Percentiles rank a stretch among this genome's conserved stretches.
Conservation (phyloP, 768 basidiomycete species). For the Auricularia sp. region DNA sequence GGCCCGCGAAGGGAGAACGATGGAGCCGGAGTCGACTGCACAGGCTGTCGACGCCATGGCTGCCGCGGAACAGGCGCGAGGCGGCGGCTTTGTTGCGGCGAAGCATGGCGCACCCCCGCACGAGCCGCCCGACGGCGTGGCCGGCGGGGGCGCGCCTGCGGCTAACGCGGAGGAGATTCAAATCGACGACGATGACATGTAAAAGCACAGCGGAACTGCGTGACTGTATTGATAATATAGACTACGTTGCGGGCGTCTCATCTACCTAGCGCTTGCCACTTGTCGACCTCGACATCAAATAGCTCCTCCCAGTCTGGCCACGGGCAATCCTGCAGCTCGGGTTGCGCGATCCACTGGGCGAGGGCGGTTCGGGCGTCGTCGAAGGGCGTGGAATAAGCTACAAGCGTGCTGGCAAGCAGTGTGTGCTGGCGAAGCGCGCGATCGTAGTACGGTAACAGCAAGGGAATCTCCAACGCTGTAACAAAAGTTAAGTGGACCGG, state of each 20-base stretch:
- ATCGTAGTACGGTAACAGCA: slow-evolving; percentile 53
- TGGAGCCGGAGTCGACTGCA: slow-evolving; percentile 30
- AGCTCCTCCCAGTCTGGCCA: slow-evolving; percentile 77
- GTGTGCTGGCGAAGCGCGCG: slow-evolving; percentile 49
- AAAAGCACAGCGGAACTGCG: slow-evolving; percentile 7
- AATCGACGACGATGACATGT: slow-evolving; percentile 72
- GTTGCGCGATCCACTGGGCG: slow-evolving; percentile 58
- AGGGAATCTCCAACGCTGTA: slow-evolving; percentile 46
- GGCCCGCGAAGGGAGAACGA: slow-evolving; percentile 39
- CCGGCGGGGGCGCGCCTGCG: slow-evolving; percentile 20
- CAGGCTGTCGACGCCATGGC: slow-evolving; percentile 71
- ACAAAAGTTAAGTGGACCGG: neutral
- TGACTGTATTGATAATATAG: slow-evolving; percentile 12
- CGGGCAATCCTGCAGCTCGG: slow-evolving; percentile 51
- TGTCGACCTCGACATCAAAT: slow-evolving; percentile 65
- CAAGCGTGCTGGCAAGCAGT: slow-evolving; percentile 45
- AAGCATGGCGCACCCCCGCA: slow-evolving; percentile 37
- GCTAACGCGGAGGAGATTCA: slow-evolving; percentile 77
- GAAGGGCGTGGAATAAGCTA: slow-evolving; percentile 58
- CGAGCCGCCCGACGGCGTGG: slow-evolving; percentile 26
- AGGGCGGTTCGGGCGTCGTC: slow-evolving; percentile 56
- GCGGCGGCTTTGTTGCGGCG: slow-evolving; percentile 71
- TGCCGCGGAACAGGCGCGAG: slow-evolving; percentile 58
- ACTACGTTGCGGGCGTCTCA: neutral
- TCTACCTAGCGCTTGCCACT: slow-evolving; percentile 38